Evolutionary conservation across 176 grass and related monocot genomes (phyloP).

Genomic region (Dendrocalamus sinicus): DNA sequence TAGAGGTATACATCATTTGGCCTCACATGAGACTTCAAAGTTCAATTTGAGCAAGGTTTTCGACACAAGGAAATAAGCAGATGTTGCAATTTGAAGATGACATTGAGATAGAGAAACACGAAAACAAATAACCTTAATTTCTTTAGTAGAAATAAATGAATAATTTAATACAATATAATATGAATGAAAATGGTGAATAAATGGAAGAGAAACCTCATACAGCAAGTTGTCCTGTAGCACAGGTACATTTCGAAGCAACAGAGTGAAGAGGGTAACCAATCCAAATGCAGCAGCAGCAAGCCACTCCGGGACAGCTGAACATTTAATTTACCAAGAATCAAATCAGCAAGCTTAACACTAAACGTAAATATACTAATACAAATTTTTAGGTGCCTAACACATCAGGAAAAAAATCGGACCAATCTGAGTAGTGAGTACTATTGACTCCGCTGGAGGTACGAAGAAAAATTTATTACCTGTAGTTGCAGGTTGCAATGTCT

Average conservation of each 20-base stretch:
- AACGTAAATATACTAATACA: conserved; percentile 21
- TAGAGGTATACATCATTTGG: not conserved
- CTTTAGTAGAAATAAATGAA: conserved; percentile 5
- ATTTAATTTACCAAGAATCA: conserved; percentile 26
- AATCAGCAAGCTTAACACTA: conserved; percentile 29
- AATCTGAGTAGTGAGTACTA: not conserved
- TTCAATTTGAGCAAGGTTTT: not conserved
- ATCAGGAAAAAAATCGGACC: conserved; percentile 22
- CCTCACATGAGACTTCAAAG: not conserved
- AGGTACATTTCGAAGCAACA: conserved; percentile 95
- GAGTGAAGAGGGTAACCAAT: conserved; percentile 82
- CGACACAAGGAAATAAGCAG: not conserved
- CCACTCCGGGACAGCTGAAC: conserved; percentile 88
- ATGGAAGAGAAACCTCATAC: conserved; percentile 91
- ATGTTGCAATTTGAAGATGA: conserved; percentile 10
- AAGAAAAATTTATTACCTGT: conserved; percentile 60
- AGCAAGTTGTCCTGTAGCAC: conserved; percentile 88
- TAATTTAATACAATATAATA: conserved; percentile 14
- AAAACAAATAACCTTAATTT: not conserved
- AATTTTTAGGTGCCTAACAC: not conserved
- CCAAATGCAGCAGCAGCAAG: conserved; percentile 91
- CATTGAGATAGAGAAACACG: not conserved
- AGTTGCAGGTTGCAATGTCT: conserved; percentile 69
- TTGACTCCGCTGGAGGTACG: not conserved
- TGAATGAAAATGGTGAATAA: conserved; percentile 32